Base-by-base conservation (phyloP, 306 rosid genomes). In the Trifolium subterraneum region DNA sequence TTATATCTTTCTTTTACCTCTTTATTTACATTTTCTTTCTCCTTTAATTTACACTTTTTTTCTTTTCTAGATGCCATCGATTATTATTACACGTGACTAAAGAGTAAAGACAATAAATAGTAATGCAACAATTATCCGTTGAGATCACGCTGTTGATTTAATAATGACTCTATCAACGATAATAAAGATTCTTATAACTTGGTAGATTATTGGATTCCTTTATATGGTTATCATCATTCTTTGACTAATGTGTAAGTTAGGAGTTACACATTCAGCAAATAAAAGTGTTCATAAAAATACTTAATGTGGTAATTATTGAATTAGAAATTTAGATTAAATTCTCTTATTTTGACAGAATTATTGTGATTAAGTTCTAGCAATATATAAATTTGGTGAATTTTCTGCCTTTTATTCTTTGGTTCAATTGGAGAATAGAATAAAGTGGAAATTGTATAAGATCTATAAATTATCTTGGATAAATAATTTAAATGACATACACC, bases 171-270 rank as follows among this genome's bases (percentile, higher is more conserved):
- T 20, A 23, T 56, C 63, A 56, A 56, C n/a, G 62, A 56, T 56
- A 58, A 58, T 5, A 12, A 12, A 58, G 38, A 58, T 58, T 25
- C 36, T 23, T 16, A 50, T 50, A 9, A 16, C 11, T 50, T 0
- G 10, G 55, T 50, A 50, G 56, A 11, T 16, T 50, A 50, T 70
- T 77, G 77, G 78, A 80, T 70, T 78, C 77, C 47, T 56, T 39
- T 29, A 27, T 38, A 54, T 6, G 51, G 31, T 69, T 69, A 45
- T 70, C 48, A 64, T 79, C 72, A 68, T 68, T 54, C 22, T 64
- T 75, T 58, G 55, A 52, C 15, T 25, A 27, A 29, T 29, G 33
- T 29, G 33, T 27, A 27, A 27, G 31, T 29, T 29, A 29, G 33
- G 33, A 29, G 33, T 29, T 29, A 29, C 33, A 29, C 33, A 4